Evolutionary conservation across 1,284 basidiomycete genomes (phyloP).

Genomic region (Leccinum subspadiceum): DNA sequence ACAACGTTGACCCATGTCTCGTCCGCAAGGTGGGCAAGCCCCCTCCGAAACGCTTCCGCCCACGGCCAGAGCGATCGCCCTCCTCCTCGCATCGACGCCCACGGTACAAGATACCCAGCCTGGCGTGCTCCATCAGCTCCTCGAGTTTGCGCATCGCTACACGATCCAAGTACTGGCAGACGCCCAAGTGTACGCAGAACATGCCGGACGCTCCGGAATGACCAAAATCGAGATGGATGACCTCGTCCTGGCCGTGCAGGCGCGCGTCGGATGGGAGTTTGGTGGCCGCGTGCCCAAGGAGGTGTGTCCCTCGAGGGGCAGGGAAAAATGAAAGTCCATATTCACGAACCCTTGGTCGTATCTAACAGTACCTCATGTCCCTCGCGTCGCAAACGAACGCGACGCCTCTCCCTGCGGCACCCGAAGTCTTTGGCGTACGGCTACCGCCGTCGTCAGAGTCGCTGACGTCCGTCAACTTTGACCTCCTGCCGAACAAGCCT

Average conservation of each 20-base stretch:
- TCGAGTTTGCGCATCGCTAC: slow-evolving; percentile 96
- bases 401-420: slow-evolving; percentile 84
- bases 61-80: slow-evolving; percentile 88
- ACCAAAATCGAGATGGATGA: slow-evolving; percentile 86
- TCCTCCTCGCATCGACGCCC: slow-evolving; percentile 92
- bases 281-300: slow-evolving; percentile 93
- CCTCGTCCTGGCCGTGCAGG: slow-evolving; percentile 87
- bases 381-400: slow-evolving; percentile 91
- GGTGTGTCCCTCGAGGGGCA: slow-evolving; percentile 48
- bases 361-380: slow-evolving; percentile 76
- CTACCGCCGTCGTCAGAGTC: slow-evolving; percentile 82
- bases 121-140: slow-evolving; percentile 89
- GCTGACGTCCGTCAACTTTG: slow-evolving; percentile 89
- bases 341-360: neutral
- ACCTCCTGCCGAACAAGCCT: slow-evolving; percentile 85
- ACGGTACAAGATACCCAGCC: slow-evolving; percentile 92
- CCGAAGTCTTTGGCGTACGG: slow-evolving; percentile 94
- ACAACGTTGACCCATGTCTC: slow-evolving; percentile 48
- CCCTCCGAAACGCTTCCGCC: slow-evolving; percentile 75
- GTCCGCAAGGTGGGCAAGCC: slow-evolving; percentile 37
- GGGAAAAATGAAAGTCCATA: neutral
- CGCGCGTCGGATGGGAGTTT: slow-evolving; percentile 92
- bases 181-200: slow-evolving; percentile 91
- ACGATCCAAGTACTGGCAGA: slow-evolving; percentile 89
- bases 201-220: slow-evolving; percentile 70